phyloP scores from a whole-genome alignment of 176 grass and related monocot species.

The Avena insularis region DNA sequence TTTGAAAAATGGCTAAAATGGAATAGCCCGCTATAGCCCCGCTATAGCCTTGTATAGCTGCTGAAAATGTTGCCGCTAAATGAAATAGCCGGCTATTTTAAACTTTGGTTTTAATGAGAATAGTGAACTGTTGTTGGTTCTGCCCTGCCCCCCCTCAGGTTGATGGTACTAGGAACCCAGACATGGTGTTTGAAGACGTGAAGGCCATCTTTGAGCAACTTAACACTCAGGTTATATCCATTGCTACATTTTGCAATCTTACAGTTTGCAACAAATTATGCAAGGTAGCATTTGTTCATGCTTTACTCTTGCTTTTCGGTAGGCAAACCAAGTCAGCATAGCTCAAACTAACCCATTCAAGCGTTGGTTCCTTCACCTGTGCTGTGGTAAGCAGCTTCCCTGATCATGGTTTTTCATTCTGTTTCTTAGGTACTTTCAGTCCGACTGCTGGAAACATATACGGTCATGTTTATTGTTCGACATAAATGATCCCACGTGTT shows the following conservation, averaged over 20 bases:
- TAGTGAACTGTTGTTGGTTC: neutral
- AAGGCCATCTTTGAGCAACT: conserved; percentile 51
- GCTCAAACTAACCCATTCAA: conserved; percentile 35
- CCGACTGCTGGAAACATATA: neutral
- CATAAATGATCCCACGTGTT: neutral
- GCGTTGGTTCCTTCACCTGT: conserved; percentile 24
- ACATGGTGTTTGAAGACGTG: conserved; percentile 63
- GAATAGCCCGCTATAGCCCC: too few species aligned
- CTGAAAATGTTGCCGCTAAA: too few species aligned
- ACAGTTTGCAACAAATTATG: neutral
- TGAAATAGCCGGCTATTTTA: too few species aligned
- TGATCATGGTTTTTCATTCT: neutral
- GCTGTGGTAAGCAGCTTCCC: conserved; percentile 30
- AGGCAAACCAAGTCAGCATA: conserved; percentile 30
- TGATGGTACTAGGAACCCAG: conserved; percentile 50
- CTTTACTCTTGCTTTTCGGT: neutral
- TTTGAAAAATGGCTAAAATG: too few species aligned
- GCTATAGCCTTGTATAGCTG: too few species aligned
- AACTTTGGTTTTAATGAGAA: neutral
- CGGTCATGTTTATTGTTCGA: neutral
- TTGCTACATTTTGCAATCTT: neutral
- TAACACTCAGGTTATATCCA: conserved; percentile 35
- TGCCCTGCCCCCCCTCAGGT: conserved; percentile 36
- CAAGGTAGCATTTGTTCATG: neutral
- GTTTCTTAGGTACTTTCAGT: neutral